Evolutionary conservation across 225 moss, liverwort and hornwort genomes (phyloP), one percentile per base, ranked within the genome.

Genomic region (Pseudisothecium myosuroides): DNA sequence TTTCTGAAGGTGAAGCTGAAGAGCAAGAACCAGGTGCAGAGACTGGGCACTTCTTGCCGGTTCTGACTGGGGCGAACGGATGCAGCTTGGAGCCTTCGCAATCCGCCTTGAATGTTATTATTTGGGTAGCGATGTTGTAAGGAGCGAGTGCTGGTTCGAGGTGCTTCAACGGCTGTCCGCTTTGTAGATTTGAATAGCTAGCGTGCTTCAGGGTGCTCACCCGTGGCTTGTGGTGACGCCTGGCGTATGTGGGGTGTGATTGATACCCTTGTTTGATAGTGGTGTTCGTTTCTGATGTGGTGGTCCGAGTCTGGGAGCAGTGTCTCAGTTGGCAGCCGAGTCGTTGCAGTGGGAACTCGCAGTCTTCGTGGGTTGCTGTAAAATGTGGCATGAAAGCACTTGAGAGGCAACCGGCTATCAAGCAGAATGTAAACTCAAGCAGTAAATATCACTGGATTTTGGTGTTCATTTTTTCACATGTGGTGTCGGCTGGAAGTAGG

Each of bases 1-100:
- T 96, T 96, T 49, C 92, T 86, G 75, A 93, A 85, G 80, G 94
- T 93, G 91, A 95, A 94, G 93, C 88, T 89, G 83, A 95, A 95
- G 92, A 96, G 93, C 91, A 95, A 93, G 87, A 96, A 91, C 90
- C 95, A 94, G 88, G 88, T 94, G 10, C 96, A 92, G 87, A 92
- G 97, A 88, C 97, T 98, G 13, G 98, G 98, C 69, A 95, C 96
- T 34, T 98, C 98, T 75, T 98, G 98, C 93, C 95, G 94, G 80
- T 98, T 98, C 92, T 98, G 93, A 96, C 32, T 60, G 6, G n/a
- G 37, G 27, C 73, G 26, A 22, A 13, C 60, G 76, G 84, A 76
- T 86, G 82, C 69, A 14, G 66, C 59, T 73, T 23, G 85, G 73
- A 73, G 73, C 73, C 82, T 65, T 7, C 0, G 7, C 1, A 3